Conservation (phyloP, 768 basidiomycete species). For the Hypholoma fasciculare region DNA sequence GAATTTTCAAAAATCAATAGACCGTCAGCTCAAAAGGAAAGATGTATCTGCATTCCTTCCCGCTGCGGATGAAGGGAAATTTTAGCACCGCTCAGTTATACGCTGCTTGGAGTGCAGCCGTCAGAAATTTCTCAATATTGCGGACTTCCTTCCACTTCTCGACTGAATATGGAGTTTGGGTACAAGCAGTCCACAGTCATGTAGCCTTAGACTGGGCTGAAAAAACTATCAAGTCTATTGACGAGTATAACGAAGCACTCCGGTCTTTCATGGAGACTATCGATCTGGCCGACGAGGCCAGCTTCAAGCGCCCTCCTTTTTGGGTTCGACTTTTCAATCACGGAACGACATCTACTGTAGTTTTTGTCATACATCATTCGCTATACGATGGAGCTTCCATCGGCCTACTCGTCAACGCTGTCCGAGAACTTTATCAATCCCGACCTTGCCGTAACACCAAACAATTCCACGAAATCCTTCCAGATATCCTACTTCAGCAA, state of each 20-base stretch:
- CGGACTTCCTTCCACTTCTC: constrained; percentile 50
- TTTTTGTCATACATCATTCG: constrained; percentile 47
- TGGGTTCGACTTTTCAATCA: constrained; percentile 29
- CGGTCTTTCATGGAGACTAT: constrained; percentile 17
- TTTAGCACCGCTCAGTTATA: constrained; percentile 28
- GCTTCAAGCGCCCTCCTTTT: constrained; percentile 28
- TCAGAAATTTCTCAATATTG: constrained; percentile 36
- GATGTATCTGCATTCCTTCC: constrained; percentile 33
- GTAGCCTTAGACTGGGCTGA: constrained; percentile 21
- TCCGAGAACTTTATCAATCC: constrained; percentile 31
- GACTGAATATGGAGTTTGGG: constrained; percentile 32
- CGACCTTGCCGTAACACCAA: constrained; percentile 2
- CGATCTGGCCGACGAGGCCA: constrained; percentile 19
- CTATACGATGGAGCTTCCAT: constrained; percentile 48
- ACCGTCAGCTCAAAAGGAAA: constrained; percentile 28
- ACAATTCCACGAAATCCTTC: constrained; percentile 40
- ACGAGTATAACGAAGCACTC: constrained; percentile 19
- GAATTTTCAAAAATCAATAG: constrained; percentile 12
- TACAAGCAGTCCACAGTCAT: constrained; percentile 28
- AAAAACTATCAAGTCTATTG: constrained; percentile 11
- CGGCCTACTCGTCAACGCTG: constrained; percentile 29
- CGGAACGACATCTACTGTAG: constrained; percentile 18
- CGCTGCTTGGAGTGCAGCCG: constrained; percentile 35
- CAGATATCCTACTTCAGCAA: constrained; percentile 37
- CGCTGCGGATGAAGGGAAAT: constrained; percentile 17